These are phyloP conservation scores for Anastatica hierochuntica DNA, from an alignment of 345 rosid genomes.

Conservation along the genomic window DNA sequence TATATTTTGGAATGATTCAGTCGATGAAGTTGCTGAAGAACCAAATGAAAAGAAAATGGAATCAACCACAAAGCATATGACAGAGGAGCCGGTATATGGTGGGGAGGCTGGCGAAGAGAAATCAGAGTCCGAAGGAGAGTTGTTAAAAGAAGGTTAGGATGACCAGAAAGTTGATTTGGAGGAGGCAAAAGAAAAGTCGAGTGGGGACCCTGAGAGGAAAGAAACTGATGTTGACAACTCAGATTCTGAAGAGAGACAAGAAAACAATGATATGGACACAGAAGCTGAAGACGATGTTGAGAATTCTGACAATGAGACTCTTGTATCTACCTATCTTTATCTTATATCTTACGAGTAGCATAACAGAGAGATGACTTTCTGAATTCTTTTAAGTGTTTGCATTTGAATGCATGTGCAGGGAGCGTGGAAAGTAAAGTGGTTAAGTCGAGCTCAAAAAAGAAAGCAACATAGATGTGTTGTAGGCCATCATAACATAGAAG, in stretches of 20 bases:
- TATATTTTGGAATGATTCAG: not conserved
- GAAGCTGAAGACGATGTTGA: slow-evolving; percentile 27
- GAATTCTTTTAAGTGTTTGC: not conserved
- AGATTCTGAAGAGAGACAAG: slow-evolving; percentile 36
- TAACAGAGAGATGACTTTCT: not conserved
- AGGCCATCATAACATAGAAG: slow-evolving; percentile 16
- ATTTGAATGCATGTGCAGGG: slow-evolving; percentile 51
- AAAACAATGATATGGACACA: slow-evolving; percentile 23
- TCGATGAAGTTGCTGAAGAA: slow-evolving; percentile 20
- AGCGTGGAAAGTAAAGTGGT: slow-evolving; percentile 56
- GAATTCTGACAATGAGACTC: slow-evolving; percentile 82
- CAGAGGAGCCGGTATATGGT: slow-evolving; percentile 24
- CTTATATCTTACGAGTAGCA: not conserved
- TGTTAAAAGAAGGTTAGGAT: slow-evolving; percentile 24
- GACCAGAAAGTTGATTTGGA: slow-evolving; percentile 27
- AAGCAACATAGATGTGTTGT: slow-evolving; percentile 23
- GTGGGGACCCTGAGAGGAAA: slow-evolving; percentile 15
- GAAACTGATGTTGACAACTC: slow-evolving; percentile 24
- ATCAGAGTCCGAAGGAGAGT: slow-evolving; percentile 38
- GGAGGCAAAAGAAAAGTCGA: slow-evolving; percentile 33
- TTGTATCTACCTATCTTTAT: slow-evolving; percentile 38
- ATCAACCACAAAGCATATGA: slow-evolving; percentile 31
- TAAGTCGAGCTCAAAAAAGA: slow-evolving; percentile 39
- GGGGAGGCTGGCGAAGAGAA: slow-evolving; percentile 38
- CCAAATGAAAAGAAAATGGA: slow-evolving; percentile 26